A percentile compares a stretch with the other conserved stretches of the same genome.
Conservation (phyloP, 1,139 yeast genomes). For the Candida tropicalis region DNA sequence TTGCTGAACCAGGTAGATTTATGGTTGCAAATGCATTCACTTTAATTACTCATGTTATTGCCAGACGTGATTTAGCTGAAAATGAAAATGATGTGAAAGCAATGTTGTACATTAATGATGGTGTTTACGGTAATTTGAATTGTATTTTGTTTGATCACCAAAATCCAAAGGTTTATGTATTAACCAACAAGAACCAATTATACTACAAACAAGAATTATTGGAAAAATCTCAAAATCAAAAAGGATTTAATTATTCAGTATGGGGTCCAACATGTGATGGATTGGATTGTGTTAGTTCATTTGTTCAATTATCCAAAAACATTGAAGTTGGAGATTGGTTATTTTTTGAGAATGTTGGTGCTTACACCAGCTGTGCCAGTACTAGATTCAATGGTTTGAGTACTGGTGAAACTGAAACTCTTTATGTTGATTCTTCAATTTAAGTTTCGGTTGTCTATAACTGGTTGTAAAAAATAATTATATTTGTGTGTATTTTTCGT, state of each 20-base stretch:
- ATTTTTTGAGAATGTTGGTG: slow-evolving; percentile 82
- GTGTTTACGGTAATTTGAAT: slow-evolving; percentile 93
- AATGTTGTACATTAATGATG: slow-evolving; percentile 85
- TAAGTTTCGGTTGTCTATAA: background rate
- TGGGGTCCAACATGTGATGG: slow-evolving; percentile 99
- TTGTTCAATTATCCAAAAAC: slow-evolving; percentile 54
- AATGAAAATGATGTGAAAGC: slow-evolving; percentile 24
- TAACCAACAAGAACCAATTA: slow-evolving; percentile 56
- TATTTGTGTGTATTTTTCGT: too few relatives aligned
- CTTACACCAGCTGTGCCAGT: slow-evolving; percentile 92
- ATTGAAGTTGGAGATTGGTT: slow-evolving; percentile 91
- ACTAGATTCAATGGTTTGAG: slow-evolving; percentile 88
- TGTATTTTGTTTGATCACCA: slow-evolving; percentile 94
- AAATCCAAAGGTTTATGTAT: slow-evolving; percentile 67
- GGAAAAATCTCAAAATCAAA: slow-evolving; percentile 1
- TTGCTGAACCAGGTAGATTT: slow-evolving; percentile 96
- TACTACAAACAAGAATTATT: slow-evolving; percentile 32
- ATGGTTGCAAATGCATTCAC: slow-evolving; percentile 87
- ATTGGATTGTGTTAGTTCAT: slow-evolving; percentile 74
- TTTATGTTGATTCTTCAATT: slow-evolving; percentile 57
- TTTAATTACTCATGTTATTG: slow-evolving; percentile 81
- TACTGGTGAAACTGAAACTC: slow-evolving; percentile 53
- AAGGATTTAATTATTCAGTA: slow-evolving; percentile 52
- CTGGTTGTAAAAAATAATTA: too few relatives aligned
- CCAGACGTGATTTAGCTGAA: slow-evolving; percentile 56